Conservation (phyloP, 805 yeast genomes). For the Kockiozyma suomiensis region DNA sequence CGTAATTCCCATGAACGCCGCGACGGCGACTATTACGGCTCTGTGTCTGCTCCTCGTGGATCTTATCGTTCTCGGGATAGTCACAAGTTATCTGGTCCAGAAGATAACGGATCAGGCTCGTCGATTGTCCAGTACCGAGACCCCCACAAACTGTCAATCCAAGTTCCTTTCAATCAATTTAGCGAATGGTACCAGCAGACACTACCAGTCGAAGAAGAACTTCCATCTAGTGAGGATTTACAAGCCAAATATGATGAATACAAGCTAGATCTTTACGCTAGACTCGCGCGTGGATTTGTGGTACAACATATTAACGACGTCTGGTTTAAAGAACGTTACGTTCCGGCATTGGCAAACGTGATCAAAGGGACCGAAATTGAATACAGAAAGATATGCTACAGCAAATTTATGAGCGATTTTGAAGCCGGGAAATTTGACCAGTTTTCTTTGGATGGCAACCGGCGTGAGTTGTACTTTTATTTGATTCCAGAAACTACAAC, state of each 20-base stretch:
- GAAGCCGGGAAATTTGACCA: constrained; percentile 28
- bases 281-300: constrained; percentile 33
- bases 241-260: constrained; percentile 25
- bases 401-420: constrained; percentile 22
- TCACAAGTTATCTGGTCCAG: neutral
- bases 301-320: constrained; percentile 26
- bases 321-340: constrained; percentile 35
- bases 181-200: constrained; percentile 25
- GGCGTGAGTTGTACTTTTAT: constrained; percentile 11
- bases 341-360: constrained; percentile 4
- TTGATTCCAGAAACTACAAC: neutral
- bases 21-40: constrained; percentile 16
- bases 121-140: constrained; percentile 15
- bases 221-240: constrained; percentile 2
- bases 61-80: constrained; percentile 3
- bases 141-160: constrained; percentile 20
- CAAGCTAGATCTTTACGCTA: constrained; percentile 29
- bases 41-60: constrained; percentile 2
- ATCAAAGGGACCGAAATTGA: neutral
- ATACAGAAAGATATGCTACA: constrained; percentile 15
- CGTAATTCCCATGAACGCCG: constrained; percentile 9
- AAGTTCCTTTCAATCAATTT: constrained; percentile 28
- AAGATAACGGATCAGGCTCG: neutral
- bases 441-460: constrained; percentile 19
- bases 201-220: constrained; percentile 1